Evolutionary conservation across 495 filamentous ascomycete genomes (phyloP).

Genomic region (Hyaloscypha bicolor): DNA sequence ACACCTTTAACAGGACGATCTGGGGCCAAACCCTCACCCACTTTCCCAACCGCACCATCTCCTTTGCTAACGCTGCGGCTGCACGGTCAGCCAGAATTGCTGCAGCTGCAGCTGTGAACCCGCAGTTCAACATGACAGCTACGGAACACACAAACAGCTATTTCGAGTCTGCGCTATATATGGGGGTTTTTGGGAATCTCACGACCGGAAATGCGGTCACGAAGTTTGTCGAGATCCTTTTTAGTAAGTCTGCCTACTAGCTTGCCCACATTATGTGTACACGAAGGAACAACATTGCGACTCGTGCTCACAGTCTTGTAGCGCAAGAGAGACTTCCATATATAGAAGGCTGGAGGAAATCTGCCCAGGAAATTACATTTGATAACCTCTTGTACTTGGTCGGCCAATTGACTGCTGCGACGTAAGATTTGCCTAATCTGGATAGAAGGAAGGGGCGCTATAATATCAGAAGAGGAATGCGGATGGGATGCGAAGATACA

Average conservation of each 20-base stretch:
- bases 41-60: slow-evolving; percentile 30
- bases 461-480: too few relatives aligned
- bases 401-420: background rate
- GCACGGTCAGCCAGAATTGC: slow-evolving; percentile 31
- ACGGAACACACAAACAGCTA: slow-evolving; percentile 25
- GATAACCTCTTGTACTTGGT: background rate
- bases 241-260: slow-evolving; percentile 26
- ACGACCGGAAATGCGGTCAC: slow-evolving; percentile 29
- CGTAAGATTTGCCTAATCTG: background rate
- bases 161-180: slow-evolving; percentile 37
- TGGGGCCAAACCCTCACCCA: slow-evolving; percentile 24
- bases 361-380: slow-evolving; percentile 27
- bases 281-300: background rate
- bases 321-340: slow-evolving; percentile 38
- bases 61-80: slow-evolving; percentile 31
- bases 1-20: slow-evolving; percentile 34
- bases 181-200: slow-evolving; percentile 34
- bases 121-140: slow-evolving; percentile 32
- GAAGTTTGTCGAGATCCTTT: slow-evolving; percentile 34
- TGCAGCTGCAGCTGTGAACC: slow-evolving; percentile 26
- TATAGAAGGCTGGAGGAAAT: slow-evolving; percentile 33
- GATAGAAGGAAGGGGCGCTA: too few relatives aligned
- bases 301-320: slow-evolving; percentile 1
- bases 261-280: background rate
- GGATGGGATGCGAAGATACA: too few relatives aligned